Base-by-base conservation (phyloP, 768 basidiomycete species). In the Pulveroboletus sp. region DNA sequence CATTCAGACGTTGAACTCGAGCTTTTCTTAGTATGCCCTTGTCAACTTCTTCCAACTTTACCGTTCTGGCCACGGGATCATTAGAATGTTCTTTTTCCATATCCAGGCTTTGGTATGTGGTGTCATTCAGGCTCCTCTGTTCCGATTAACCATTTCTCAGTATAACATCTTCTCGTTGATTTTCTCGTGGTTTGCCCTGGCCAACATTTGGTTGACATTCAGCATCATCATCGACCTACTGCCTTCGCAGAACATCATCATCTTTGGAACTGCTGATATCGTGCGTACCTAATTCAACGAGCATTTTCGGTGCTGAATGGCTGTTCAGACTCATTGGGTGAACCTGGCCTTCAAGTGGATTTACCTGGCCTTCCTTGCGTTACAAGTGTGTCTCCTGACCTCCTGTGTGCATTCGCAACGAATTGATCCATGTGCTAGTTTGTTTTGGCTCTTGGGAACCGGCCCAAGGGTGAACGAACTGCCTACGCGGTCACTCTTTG, bases 81-180 rank as follows among this genome's bases (percentile, higher is more conserved):
- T 95, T 54, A 84, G 95, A 62, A 91, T 98, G 88, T 87, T 98
- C 75, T 93, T 97, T 76, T 84, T 99, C 67, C 94, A 97, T 63
- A 61, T 99, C 40, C 95, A 98, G 69, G 94, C 84, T 35, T 50
- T 97, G 45, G 91, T 92, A 65, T 53, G 86, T 75, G 24, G 20
- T 20, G 29, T 61, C 43, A 35, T 35, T 21, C 23, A n/a, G 3
- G 6, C 23, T 10, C 32, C 34, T 21, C 14, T 34, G 7, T 17
- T 23, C 45, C 39, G n/a, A n/a, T 27, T 55, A 21, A 60, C 19
- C 16, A 7, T 2, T 40, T 42, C 39, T 40, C 38, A 92, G 88
- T 94, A 93, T 68, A 94, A 93, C 69, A 59, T 93, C 43, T 82
- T 90, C 65, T 85, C 80, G 25, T 75, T 97, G 50, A 58, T 94